These are phyloP conservation scores for Cercospora sesami DNA, from an alignment of 2,329 filamentous ascomycete genomes.

Conservation along the genomic window DNA sequence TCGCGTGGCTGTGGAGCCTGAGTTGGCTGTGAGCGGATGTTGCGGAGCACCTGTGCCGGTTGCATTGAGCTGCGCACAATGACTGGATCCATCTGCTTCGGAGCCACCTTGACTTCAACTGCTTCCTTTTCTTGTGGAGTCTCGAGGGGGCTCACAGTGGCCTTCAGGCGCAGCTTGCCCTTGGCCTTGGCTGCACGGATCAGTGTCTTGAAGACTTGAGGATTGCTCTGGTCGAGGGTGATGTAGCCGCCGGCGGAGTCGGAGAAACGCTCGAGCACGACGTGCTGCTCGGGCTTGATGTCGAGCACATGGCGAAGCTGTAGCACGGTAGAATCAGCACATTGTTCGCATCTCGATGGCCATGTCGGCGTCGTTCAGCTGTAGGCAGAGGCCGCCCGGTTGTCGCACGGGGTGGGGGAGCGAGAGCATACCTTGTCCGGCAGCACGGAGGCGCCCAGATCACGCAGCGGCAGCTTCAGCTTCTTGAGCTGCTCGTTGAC, in stretches of 20 bases:
- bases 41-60: not conserved
- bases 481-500: constrained; percentile 74
- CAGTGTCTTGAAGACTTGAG: constrained; percentile 90
- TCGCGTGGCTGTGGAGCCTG: constrained; percentile 29
- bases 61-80: constrained; percentile 17
- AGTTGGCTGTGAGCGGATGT: constrained; percentile 22
- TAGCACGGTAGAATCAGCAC: constrained; percentile 25
- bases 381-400: not conserved
- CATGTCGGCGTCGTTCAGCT: constrained; percentile 3
- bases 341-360: not conserved
- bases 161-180: constrained; percentile 84
- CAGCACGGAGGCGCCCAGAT: constrained; percentile 72
- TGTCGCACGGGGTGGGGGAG: constrained; percentile 13
- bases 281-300: constrained; percentile 62
- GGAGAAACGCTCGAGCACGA: constrained; percentile 87
- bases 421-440: constrained; percentile 72
- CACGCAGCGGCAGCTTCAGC: constrained; percentile 85
- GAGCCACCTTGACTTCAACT: constrained; percentile 21
- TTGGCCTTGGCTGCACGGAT: constrained; percentile 97
- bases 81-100: constrained; percentile 26
- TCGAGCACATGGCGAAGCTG: constrained; percentile 70
- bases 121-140: constrained; percentile 22
- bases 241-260: constrained; percentile 85
- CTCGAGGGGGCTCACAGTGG: constrained; percentile 35
- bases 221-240: constrained; percentile 72